Percentiles rank a stretch among this genome's conserved stretches.
These are phyloP conservation scores for Fusarium pininemorale DNA, from an alignment of 2,329 filamentous ascomycete genomes.

Conservation along the genomic window DNA sequence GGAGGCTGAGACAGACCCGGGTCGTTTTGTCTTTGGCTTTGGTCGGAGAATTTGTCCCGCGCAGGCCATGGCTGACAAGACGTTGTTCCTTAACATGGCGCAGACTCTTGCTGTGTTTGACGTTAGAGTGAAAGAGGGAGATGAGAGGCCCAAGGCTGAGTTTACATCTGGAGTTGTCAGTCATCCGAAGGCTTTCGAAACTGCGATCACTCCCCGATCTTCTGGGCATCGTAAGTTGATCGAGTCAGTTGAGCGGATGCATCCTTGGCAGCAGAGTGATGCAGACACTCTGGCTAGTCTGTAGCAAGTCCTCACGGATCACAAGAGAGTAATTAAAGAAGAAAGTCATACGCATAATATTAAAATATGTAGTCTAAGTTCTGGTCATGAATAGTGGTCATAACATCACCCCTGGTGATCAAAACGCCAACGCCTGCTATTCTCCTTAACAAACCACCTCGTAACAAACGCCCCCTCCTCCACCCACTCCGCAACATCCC, in stretches of 20 bases:
- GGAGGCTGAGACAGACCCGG: constrained; percentile 40
- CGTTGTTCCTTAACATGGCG: constrained; percentile 47
- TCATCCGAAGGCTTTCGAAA: constrained; percentile 18
- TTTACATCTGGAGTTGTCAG: constrained; percentile 29
- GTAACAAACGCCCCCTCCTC: constrained; percentile 47
- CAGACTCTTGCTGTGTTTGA: constrained; percentile 58
- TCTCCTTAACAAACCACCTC: constrained; percentile 49
- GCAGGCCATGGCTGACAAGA: constrained; percentile 39
- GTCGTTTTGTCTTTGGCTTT: constrained; percentile 44
- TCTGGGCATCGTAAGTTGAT: constrained; percentile 7
- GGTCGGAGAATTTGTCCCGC: constrained; percentile 49
- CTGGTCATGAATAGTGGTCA: neutral
- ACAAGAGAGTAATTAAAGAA: neutral
- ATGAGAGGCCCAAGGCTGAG: neutral
- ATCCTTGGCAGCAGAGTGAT: constrained; percentile 31
- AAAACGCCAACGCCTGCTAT: constrained; percentile 48
- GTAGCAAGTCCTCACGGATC: neutral
- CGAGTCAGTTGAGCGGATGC: neutral
- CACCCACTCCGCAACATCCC: constrained; percentile 44
- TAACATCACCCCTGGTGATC: constrained; percentile 24
- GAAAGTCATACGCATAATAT: neutral
- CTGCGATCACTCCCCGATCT: constrained; percentile 16
- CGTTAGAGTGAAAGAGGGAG: constrained; percentile 33
- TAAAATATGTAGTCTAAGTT: neutral
- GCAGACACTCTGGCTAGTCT: neutral